Evolutionary conservation across 2,329 filamentous ascomycete genomes (phyloP).

Genomic region (Penicillium decumbens): DNA sequence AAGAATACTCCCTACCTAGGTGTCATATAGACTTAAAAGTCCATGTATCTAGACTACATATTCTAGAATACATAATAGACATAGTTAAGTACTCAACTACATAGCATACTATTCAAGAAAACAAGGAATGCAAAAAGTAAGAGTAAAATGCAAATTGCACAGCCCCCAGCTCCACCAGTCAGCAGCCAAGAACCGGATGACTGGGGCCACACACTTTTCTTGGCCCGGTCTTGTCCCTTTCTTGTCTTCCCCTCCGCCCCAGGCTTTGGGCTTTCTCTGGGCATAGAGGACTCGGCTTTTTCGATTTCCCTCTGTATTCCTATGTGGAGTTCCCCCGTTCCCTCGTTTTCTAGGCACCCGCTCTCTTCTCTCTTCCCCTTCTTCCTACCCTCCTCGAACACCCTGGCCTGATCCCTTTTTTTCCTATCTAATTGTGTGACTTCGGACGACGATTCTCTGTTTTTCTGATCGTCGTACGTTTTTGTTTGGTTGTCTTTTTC

Average conservation of each 20-base stretch:
- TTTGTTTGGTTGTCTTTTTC: conserved; percentile 1
- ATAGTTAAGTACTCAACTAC: too few species aligned
- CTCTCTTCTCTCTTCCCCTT: background rate
- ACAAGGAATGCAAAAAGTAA: too few species aligned
- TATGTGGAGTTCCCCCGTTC: conserved; percentile 1
- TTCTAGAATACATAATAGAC: too few species aligned
- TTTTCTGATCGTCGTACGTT: background rate
- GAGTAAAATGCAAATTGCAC: background rate
- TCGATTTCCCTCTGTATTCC: conserved; percentile 5
- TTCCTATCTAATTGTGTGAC: background rate
- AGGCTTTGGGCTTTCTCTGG: conserved; percentile 29
- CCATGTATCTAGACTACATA: too few species aligned
- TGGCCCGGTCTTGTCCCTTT: conserved; percentile 25
- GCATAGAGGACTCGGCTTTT: conserved; percentile 31
- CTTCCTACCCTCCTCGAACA: background rate
- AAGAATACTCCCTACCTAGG: too few species aligned
- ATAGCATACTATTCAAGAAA: background rate
- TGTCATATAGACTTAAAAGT: too few species aligned
- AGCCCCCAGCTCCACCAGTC: background rate
- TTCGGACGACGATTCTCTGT: background rate
- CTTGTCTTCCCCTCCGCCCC: conserved; percentile 27
- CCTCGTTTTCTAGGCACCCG: conserved; percentile 1
- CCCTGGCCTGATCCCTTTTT: background rate
- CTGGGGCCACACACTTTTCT: too few species aligned
- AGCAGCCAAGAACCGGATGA: too few species aligned